Base-by-base conservation (phyloP, 345 rosid species). In the Durio zibethinus region DNA sequence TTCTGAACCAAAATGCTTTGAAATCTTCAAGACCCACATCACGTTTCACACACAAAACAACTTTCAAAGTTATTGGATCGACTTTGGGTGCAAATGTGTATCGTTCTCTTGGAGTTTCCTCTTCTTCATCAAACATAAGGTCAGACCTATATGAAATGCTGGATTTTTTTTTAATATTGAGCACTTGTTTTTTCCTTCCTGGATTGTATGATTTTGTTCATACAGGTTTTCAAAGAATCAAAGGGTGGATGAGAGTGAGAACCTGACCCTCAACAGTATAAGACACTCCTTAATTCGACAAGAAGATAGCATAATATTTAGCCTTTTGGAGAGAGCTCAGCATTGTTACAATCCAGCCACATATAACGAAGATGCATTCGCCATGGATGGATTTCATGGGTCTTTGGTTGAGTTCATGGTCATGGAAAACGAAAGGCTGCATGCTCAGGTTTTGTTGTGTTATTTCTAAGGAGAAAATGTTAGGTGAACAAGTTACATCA, bases 241-340 rank as follows among this genome's bases (percentile, higher is more conserved):
- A 72, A 74, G 89, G 63, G 84, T 92, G 23, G 93, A 89, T 78
- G 89, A 83, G 80, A 89, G 89, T 66, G 79, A 86, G 66, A 86
- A 71, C 82, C 82, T 89, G 85, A 92, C 90, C 10, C 88, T 90
- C 29, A 89, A 92, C 67, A 75, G 86, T 36, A 89, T 88, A 70
- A 85, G 91, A 74, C 84, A 72, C 43, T 81, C 90, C 69, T 85
- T 89, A 81, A 84, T 86, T 71, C 89, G 82, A 68, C 93, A 86
- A 82, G 90, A 92, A 78, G 93, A 90, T 77, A 92, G 94, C 77
- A 90, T 90, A 70, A 90, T 89, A 79, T 92, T 80, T 76, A 73
- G 87, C 80, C 91, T 89, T 57, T 81, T 92, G 63, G 89, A 89
- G 83, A 84, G 94, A 80, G 86, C 91, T 68, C 88, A 88, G 77